A percentile compares a stretch with the other conserved stretches of the same genome.
Evolutionary conservation across 352 stramenopile species (phyloP).

Genomic region (Globisporangium emineosum): DNA sequence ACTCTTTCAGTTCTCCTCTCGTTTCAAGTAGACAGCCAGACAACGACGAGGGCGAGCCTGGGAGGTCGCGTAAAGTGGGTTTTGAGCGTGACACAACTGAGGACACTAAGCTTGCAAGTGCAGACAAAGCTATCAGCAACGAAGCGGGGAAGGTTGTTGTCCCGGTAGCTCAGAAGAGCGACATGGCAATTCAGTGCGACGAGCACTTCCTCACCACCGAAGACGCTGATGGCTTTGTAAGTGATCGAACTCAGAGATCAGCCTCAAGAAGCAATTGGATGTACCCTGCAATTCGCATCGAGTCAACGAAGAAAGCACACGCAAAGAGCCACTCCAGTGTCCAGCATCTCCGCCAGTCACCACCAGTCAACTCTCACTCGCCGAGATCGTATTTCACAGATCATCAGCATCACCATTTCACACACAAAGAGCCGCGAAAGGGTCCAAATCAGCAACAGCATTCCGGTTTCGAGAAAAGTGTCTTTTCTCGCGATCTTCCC

Average conservation of each 20-base stretch:
- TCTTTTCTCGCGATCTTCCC: constrained; percentile 23
- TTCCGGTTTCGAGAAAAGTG: not conserved
- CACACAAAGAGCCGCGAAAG: not conserved
- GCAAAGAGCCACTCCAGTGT: not conserved
- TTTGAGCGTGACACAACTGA: not conserved
- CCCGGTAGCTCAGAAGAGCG: constrained; percentile 9
- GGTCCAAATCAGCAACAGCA: not conserved
- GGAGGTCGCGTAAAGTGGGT: not conserved
- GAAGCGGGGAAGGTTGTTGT: not conserved
- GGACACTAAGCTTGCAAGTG: not conserved
- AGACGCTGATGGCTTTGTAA: not conserved
- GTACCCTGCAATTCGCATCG: constrained; percentile 4
- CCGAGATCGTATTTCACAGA: not conserved
- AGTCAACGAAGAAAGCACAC: not conserved
- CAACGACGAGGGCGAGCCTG: too few species aligned
- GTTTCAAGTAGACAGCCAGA: too few species aligned
- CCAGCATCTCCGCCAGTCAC: not conserved
- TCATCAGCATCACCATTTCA: not conserved
- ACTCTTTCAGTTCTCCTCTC: not conserved
- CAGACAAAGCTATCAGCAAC: not conserved
- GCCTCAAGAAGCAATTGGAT: not conserved
- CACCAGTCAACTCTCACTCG: not conserved
- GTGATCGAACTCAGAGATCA: not conserved
- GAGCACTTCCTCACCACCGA: constrained; percentile 5
- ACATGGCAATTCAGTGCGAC: constrained; percentile 35